Base-by-base conservation (phyloP, 2,329 filamentous ascomycete species). In the Diatrype stigma region DNA sequence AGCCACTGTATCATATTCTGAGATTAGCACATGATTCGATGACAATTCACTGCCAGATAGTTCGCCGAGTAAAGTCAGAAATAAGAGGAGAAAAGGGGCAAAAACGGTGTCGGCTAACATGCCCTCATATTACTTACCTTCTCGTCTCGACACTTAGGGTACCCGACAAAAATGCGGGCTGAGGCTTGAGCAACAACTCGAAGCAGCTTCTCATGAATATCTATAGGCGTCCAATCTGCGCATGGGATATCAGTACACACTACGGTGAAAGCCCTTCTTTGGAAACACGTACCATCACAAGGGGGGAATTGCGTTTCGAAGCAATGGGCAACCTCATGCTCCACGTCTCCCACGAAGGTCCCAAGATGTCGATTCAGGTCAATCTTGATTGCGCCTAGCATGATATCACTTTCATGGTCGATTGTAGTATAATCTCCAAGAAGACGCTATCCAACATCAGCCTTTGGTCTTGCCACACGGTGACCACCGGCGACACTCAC, bases 341-440 rank as follows among this genome's bases (percentile, higher is more conserved):
- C 56, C 2, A 64, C 62, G 42, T 63, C 58, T 16, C 54, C 60
- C 21, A 64, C 60, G 37, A 64, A 64, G 11, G 54, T 62, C 1
- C 62, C 60, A 4, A 64, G 52, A 12, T 64, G 58, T 6, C 60
- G 60, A 28, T 62, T 64, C 6, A 64, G 51, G 50, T 63, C 60
- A 45, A 64, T 62, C 50, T 64, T 63, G 49, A 64, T 63, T 0
- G 61, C 54, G 4, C 60, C 60, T 5, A 64, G 45, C 60, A 64
- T 64, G 12, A 63, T 56, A 35, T 64, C 61, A 47, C 61, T 64
- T 44, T 64, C 62, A 35, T 64, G 62, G 35, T 61, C 60, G n/a
- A 64, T 64, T 6, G 60, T 64, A 12, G 62, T 64, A 22, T 63
- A 64, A 23, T 62, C 54, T 3, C 62, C 62, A 26, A 64, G 57